These are phyloP conservation scores for Claviceps africana DNA, from an alignment of 2,329 filamentous ascomycete genomes.

Conservation along the genomic window DNA sequence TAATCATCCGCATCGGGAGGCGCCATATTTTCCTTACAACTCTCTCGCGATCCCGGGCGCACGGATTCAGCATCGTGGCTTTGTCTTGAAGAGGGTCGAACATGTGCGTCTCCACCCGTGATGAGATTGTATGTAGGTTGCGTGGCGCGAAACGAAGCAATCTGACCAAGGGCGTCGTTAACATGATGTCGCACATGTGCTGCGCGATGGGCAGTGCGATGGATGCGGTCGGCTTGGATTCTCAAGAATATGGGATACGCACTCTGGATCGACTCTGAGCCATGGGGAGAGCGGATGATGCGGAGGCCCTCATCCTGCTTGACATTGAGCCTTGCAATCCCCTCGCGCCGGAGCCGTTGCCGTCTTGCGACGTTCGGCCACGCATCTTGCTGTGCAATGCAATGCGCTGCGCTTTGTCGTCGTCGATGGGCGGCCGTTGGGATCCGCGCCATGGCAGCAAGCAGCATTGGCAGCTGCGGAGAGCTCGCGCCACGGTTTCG, in stretches of 20 bases:
- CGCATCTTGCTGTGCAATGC: conserved; percentile 16
- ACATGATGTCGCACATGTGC: conserved; percentile 1
- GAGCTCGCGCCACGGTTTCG: no score
- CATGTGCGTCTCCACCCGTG: conserved; percentile 33
- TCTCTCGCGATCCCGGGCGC: conserved; percentile 38
- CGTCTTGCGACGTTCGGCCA: conserved; percentile 18
- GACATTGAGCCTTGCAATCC: conserved; percentile 17
- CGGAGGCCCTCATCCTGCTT: conserved; percentile 20
- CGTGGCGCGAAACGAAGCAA: conserved; percentile 34
- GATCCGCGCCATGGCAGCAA: no score
- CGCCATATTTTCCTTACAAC: conserved; percentile 45
- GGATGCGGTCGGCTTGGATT: no score
- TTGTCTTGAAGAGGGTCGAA: conserved; percentile 26
- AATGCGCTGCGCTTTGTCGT: neutral
- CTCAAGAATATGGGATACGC: conserved; percentile 10
- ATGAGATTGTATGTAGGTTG: conserved; percentile 48
- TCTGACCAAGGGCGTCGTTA: conserved; percentile 13
- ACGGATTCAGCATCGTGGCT: conserved; percentile 26
- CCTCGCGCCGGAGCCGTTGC: conserved; percentile 14
- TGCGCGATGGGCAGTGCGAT: no score
- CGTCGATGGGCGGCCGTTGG: neutral
- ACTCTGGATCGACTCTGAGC: conserved; percentile 26
- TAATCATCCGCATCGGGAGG: conserved; percentile 45
- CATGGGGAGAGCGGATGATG: conserved; percentile 21
- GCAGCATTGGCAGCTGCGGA: no score